A percentile compares a stretch with the other conserved stretches of the same genome.
phyloP scores from a whole-genome alignment of 257 asterid genomes.

The Ajuga chamaepitys region DNA sequence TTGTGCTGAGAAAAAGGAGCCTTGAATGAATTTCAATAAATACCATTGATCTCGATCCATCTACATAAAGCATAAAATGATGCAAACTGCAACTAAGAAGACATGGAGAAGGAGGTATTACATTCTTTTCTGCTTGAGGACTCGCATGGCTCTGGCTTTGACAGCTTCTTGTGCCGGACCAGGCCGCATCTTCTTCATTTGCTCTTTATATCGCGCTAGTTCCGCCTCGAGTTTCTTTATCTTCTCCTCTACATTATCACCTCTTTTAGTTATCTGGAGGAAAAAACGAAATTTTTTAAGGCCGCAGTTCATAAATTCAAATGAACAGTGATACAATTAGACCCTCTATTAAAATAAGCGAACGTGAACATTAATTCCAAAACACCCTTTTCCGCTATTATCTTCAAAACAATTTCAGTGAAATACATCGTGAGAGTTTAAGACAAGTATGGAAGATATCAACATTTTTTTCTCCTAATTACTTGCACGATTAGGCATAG shows the following conservation, averaged over 20 bases:
- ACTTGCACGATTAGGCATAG: background rate
- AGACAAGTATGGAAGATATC: background rate
- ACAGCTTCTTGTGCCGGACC: conserved; percentile 94
- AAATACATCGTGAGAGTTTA: background rate
- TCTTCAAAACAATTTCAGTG: background rate
- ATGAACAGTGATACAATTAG: background rate
- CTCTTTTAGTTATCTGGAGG: conserved; percentile 66
- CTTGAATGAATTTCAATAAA: background rate
- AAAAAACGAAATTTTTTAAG: background rate
- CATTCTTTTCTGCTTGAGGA: conserved; percentile 81
- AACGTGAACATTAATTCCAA: background rate
- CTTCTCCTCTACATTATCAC: conserved; percentile 80
- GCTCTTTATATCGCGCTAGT: conserved; percentile 66
- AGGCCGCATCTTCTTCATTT: conserved; percentile 84
- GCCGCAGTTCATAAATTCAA: background rate
- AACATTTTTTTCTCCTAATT: background rate
- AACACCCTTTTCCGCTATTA: background rate
- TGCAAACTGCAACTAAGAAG: background rate
- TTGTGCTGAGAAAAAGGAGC: background rate
- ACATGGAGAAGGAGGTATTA: conserved; percentile 20
- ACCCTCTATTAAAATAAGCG: background rate
- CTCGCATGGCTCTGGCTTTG: conserved; percentile 86
- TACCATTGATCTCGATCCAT: background rate
- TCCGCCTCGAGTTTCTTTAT: conserved; percentile 80
- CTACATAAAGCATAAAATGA: background rate